A percentile compares a stretch with the other conserved stretches of the same genome.
Conservation (phyloP, 2,329 filamentous ascomycete species). For the Sarocladium oryzae region DNA sequence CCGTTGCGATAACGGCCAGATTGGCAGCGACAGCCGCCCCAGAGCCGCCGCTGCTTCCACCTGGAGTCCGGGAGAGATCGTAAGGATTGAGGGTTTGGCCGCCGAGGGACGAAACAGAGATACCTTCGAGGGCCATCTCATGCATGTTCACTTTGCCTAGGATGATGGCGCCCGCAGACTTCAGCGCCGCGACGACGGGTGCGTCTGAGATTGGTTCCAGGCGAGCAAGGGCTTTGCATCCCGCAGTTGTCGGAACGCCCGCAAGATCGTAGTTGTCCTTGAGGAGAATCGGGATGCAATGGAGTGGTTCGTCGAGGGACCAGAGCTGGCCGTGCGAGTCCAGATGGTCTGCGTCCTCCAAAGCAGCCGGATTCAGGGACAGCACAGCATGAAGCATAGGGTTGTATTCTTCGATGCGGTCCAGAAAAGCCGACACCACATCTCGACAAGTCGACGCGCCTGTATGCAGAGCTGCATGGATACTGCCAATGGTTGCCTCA, state of each 20-base stretch:
- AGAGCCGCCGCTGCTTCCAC: constrained; percentile 10
- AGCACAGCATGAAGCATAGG: constrained; percentile 8
- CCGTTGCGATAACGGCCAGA: constrained; percentile 9
- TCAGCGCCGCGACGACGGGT: constrained; percentile 8
- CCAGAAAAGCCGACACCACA: constrained; percentile 9
- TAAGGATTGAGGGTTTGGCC: constrained; percentile 11
- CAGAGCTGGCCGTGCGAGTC: background rate
- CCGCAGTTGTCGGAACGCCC: constrained; percentile 9
- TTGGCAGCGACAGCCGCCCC: constrained; percentile 11
- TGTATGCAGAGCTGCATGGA: constrained; percentile 8
- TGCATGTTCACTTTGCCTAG: constrained; percentile 11
- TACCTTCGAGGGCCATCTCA: constrained; percentile 11
- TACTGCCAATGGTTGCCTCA: constrained; percentile 9
- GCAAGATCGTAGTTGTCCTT: constrained; percentile 11
- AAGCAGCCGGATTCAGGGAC: constrained; percentile 6
- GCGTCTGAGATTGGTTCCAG: constrained; percentile 7
- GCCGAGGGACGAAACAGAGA: constrained; percentile 8
- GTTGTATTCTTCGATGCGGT: constrained; percentile 10
- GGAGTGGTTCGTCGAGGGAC: background rate
- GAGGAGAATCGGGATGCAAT: constrained; percentile 11
- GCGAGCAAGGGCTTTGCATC: constrained; percentile 6
- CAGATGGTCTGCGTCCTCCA: constrained; percentile 8
- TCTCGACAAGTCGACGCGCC: constrained; percentile 8
- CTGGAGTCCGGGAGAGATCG: constrained; percentile 6
- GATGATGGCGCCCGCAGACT: constrained; percentile 10